Percentiles rank a stretch among this genome's conserved stretches.
Conservation (phyloP, 2,329 filamentous ascomycete species). For the Trichoderma koningii region DNA sequence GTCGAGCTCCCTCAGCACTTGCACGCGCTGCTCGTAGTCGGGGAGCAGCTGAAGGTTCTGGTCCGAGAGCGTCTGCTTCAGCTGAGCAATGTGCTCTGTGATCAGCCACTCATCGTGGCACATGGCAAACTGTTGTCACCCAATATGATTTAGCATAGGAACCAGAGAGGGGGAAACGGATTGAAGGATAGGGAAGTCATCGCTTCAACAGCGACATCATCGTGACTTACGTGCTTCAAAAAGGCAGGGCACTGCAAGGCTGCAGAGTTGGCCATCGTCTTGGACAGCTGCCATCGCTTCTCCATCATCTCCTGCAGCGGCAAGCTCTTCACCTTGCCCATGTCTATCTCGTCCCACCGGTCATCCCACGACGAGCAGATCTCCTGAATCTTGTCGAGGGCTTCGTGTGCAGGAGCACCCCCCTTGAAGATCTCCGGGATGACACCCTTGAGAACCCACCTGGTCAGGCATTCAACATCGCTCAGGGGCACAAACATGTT, state of each 20-base stretch:
- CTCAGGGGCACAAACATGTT: conserved; percentile 69
- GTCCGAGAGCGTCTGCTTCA: conserved; percentile 89
- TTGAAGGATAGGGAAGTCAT: too few species aligned
- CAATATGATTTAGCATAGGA: background rate
- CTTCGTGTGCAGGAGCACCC: conserved; percentile 52
- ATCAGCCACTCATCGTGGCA: conserved; percentile 96
- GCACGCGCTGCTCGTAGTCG: conserved; percentile 93
- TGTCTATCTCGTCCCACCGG: conserved; percentile 82
- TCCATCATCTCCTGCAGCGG: conserved; percentile 77
- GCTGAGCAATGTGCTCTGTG: conserved; percentile 84
- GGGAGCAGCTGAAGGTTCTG: conserved; percentile 94
- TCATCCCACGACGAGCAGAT: conserved; percentile 75
- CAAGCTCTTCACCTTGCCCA: conserved; percentile 79
- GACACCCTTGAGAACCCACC: conserved; percentile 61
- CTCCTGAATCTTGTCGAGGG: conserved; percentile 67
- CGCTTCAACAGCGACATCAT: too few species aligned
- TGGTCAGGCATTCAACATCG: conserved; percentile 84
- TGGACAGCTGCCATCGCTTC: conserved; percentile 65
- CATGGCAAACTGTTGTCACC: conserved; percentile 74
- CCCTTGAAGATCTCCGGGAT: conserved; percentile 60
- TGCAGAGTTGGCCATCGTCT: conserved; percentile 62
- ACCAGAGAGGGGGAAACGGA: background rate
- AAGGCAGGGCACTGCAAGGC: conserved; percentile 75
- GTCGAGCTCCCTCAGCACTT: conserved; percentile 84
- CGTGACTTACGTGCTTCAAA: conserved; percentile 76